Evolutionary conservation across 2,329 filamentous ascomycete genomes (phyloP).

Genomic region (Talaromyces sp.): DNA sequence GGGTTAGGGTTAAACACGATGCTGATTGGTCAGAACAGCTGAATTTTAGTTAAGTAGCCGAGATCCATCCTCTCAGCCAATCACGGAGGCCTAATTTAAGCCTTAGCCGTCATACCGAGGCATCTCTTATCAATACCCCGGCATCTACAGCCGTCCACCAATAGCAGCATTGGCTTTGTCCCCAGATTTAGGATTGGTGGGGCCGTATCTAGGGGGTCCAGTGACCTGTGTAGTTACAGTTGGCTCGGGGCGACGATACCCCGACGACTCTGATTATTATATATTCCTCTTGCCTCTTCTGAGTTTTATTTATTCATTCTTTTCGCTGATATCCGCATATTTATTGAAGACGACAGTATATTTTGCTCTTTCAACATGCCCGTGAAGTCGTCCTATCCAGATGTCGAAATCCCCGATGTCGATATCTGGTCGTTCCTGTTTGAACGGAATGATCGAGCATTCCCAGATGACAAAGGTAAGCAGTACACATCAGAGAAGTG

Average conservation of each 20-base stretch:
- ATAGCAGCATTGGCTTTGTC: background rate
- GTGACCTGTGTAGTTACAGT: background rate
- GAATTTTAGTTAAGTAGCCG: background rate
- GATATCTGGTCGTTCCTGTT: slow-evolving; percentile 79
- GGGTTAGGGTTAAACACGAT: no score
- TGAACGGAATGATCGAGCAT: slow-evolving; percentile 60
- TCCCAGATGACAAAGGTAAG: slow-evolving; percentile 67
- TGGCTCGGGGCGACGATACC: background rate
- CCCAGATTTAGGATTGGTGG: background rate
- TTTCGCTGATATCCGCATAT: no score
- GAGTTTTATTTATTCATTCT: background rate
- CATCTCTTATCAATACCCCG: background rate
- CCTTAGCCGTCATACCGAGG: slow-evolving; percentile 8
- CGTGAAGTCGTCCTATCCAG: slow-evolving; percentile 59
- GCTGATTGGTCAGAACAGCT: background rate
- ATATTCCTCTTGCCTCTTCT: background rate
- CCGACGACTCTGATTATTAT: background rate
- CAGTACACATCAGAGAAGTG: background rate
- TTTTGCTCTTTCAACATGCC: slow-evolving; percentile 54
- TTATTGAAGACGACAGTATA: no score
- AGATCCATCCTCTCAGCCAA: background rate
- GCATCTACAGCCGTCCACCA: background rate
- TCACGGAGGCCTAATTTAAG: background rate
- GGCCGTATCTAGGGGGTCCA: background rate
- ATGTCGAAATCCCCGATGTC: slow-evolving; percentile 64